Evolutionary conservation across 352 stramenopile genomes (phyloP).

Genomic region (Phytophthora quininea): DNA sequence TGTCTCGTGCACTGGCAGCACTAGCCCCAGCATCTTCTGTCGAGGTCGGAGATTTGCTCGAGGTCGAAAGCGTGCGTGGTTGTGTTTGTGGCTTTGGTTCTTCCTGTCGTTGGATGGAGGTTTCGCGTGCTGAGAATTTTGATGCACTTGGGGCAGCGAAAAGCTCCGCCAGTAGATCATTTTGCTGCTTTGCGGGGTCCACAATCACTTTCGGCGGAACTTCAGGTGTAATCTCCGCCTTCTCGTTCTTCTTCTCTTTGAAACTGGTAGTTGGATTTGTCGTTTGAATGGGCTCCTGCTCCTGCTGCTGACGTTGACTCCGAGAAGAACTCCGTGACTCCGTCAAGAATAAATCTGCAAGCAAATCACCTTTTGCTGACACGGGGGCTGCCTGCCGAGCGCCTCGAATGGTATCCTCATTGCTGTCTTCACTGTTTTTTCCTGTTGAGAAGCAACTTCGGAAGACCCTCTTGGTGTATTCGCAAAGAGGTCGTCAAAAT

Average conservation of each 20-base stretch:
- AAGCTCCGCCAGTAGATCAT: slow-evolving; percentile 39
- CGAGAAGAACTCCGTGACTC: slow-evolving; percentile 15
- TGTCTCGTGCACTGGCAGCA: slow-evolving; percentile 51
- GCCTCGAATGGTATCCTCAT: slow-evolving; percentile 2
- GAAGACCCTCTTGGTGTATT: slow-evolving; percentile 6
- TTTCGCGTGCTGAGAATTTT: slow-evolving; percentile 5
- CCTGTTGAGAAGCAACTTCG: slow-evolving; percentile 2
- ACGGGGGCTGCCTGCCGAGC: neutral
- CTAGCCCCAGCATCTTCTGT: neutral
- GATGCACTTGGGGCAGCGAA: slow-evolving; percentile 18
- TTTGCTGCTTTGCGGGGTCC: slow-evolving; percentile 23
- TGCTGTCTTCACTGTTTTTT: slow-evolving; percentile 2
- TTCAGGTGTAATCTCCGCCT: slow-evolving; percentile 2
- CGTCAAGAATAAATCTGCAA: slow-evolving; percentile 42
- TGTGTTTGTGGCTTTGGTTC: slow-evolving; percentile 4
- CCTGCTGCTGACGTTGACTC: slow-evolving; percentile 10
- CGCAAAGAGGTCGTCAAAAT: slow-evolving; percentile 22
- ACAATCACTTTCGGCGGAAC: slow-evolving; percentile 1
- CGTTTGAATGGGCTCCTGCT: slow-evolving; percentile 4
- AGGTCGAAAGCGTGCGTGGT: neutral
- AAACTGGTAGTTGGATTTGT: slow-evolving; percentile 1
- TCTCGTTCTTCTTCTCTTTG: slow-evolving; percentile 15
- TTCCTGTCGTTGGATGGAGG: slow-evolving; percentile 1
- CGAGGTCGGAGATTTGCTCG: neutral
- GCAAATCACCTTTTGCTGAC: slow-evolving; percentile 49